Evolutionary conservation across 1,284 basidiomycete species (phyloP), one percentile per base, ranked within the genome.

Genomic region (Apiotrichum sp.): DNA sequence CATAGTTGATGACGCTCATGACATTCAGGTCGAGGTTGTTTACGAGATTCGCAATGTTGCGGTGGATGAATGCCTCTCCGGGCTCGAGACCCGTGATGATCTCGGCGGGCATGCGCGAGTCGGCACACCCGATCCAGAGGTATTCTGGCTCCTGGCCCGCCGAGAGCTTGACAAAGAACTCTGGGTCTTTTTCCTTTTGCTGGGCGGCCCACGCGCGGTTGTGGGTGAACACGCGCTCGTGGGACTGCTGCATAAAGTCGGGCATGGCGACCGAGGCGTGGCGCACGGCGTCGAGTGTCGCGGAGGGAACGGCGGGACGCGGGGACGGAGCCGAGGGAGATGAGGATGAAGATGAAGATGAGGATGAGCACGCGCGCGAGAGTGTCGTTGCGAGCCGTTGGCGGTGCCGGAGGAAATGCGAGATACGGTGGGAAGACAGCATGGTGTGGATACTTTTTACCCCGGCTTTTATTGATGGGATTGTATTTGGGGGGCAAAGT

Each of bases 51-150:
- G 59, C 59, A 40, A 61, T 61, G 59, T 61, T 61, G 53, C 59
- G 55, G 59, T 61, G 59, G 55, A 61, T 61, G 44, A 61, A 61
- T 13, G 59, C 59, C 59, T 61, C 55, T n/a, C 59, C 59, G 29
- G 59, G 59, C 47, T 61, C 34, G 16, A 61, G 55, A 35, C 59
- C 59, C 31, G 59, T 57, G 53, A 61, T 61, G 31, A 43, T 16
- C 59, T 61, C 59, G 50, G 59, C 59, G n/a, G 59, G 59, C 46
- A 61, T 61, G 55, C 59, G 59, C 50, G 50, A 52, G 59, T 61
- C 59, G 2, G 38, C 39, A 53, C 59, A 61, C 11, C 59, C 59
- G 43, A 61, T 57, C 59, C 59, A 61, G 34, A 61, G 59, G 50
- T 61, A 61, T 50, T 61, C 59, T 14, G 59, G 59, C 14, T 29